These are phyloP conservation scores for Ophiostoma quercus DNA, from an alignment of 2,329 filamentous ascomycete genomes.

Conservation along the genomic window DNA sequence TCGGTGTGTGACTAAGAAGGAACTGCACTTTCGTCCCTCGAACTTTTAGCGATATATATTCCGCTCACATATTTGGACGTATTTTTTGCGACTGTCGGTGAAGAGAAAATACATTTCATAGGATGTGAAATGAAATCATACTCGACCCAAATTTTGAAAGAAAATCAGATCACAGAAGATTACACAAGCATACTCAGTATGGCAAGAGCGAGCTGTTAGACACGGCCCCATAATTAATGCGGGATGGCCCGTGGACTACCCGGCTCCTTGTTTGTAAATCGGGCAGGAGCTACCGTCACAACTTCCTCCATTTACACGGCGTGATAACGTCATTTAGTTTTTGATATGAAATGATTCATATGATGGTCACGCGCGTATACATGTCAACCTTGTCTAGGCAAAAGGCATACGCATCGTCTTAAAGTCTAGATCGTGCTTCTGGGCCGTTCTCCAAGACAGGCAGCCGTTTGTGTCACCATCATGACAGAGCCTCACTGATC, in stretches of 20 bases:
- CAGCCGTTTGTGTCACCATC: neutral
- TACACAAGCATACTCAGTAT: too few relatives aligned
- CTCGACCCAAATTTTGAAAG: too few relatives aligned
- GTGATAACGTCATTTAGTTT: too few relatives aligned
- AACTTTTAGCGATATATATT: too few relatives aligned
- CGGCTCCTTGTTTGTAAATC: too few relatives aligned
- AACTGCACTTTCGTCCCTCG: neutral
- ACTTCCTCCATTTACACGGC: neutral
- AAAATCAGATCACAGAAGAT: neutral
- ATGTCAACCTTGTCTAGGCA: neutral
- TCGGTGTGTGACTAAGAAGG: neutral
- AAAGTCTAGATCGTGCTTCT: neutral
- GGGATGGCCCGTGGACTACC: too few relatives aligned
- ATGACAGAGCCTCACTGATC: neutral
- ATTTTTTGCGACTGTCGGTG: neutral
- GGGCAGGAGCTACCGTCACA: neutral
- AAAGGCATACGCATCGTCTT: neutral
- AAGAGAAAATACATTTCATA: neutral
- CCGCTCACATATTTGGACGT: too few relatives aligned
- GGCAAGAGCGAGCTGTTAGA: neutral
- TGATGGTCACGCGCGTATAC: too few relatives aligned
- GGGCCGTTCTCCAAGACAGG: neutral
- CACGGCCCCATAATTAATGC: neutral
- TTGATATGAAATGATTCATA: too few relatives aligned
- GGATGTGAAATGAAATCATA: too few relatives aligned